Evolutionary conservation across 371 early-diverging fungal species (phyloP).

Genomic region (Nematocida sp.): DNA sequence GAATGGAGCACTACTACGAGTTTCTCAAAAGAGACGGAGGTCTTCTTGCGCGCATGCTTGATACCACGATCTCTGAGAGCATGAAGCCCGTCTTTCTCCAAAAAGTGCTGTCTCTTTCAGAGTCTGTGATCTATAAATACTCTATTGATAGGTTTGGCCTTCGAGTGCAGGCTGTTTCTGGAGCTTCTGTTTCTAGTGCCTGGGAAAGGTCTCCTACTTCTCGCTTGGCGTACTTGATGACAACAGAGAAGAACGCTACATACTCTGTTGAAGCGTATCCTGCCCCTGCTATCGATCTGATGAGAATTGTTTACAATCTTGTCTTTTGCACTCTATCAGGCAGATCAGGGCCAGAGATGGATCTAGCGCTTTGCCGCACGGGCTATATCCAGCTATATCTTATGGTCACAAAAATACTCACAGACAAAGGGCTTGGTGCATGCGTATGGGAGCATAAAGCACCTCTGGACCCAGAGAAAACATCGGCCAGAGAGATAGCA

Average conservation of each 20-base stretch:
- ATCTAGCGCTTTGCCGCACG: background rate
- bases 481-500: background rate
- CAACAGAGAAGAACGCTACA: too few species aligned
- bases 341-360: background rate
- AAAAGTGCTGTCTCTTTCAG: background rate
- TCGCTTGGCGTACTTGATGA: too few species aligned
- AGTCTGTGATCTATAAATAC: background rate
- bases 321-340: too few species aligned
- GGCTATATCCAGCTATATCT: background rate
- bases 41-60: background rate
- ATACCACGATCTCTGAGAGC: background rate
- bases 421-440: background rate
- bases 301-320: too few species aligned
- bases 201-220: too few species aligned
- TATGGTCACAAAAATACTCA: background rate
- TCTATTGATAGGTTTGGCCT: background rate
- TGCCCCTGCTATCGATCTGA: too few species aligned
- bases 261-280: too few species aligned
- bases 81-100: background rate
- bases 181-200: background rate
- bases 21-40: background rate
- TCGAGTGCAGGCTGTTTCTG: background rate
- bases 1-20: conserved; percentile 22
- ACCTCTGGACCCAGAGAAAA: background rate
- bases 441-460: background rate